These are phyloP conservation scores for Fusarium incarnatum DNA, from an alignment of 2,329 filamentous ascomycete species.

Conservation along the genomic window DNA sequence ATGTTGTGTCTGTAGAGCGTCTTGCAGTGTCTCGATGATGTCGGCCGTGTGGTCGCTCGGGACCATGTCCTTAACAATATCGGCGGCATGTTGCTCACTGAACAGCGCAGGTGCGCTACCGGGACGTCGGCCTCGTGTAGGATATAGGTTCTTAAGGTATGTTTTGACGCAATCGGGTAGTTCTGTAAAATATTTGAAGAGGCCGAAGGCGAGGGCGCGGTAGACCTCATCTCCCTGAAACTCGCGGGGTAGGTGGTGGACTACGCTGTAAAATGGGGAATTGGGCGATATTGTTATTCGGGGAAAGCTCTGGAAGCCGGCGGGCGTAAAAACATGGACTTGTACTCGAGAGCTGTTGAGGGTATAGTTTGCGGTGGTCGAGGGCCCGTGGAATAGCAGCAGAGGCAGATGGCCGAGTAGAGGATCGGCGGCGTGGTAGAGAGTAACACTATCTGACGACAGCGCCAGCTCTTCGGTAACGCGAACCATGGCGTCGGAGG, in stretches of 20 bases:
- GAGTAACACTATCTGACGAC: slow-evolving; percentile 82
- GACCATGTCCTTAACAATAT: slow-evolving; percentile 86
- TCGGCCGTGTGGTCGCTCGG: slow-evolving; percentile 81
- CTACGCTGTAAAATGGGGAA: slow-evolving; percentile 89
- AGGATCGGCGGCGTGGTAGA: slow-evolving; percentile 91
- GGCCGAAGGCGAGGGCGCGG: slow-evolving; percentile 88
- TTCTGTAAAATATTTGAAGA: slow-evolving; percentile 95
- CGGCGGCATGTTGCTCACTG: slow-evolving; percentile 90
- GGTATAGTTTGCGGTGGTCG: slow-evolving; percentile 87
- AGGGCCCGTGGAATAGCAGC: slow-evolving; percentile 91
- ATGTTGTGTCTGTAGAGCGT: slow-evolving; percentile 82
- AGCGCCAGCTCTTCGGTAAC: slow-evolving; percentile 82
- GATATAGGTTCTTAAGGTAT: slow-evolving; percentile 71
- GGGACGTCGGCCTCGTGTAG: slow-evolving; percentile 67
- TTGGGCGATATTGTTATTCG: slow-evolving; percentile 94
- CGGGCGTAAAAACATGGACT: slow-evolving; percentile 89
- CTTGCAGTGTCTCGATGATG: slow-evolving; percentile 77
- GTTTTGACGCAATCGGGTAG: slow-evolving; percentile 81
- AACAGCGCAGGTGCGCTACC: slow-evolving; percentile 79
- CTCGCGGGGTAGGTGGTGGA: slow-evolving; percentile 89
- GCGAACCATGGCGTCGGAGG: slow-evolving; percentile 77
- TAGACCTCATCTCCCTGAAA: slow-evolving; percentile 96
- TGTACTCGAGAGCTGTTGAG: slow-evolving; percentile 94
- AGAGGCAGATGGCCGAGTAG: slow-evolving; percentile 83
- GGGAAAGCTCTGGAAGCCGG: slow-evolving; percentile 88